phyloP scores from a whole-genome alignment of 768 basidiomycete genomes.

The Roridomyces roridus region DNA sequence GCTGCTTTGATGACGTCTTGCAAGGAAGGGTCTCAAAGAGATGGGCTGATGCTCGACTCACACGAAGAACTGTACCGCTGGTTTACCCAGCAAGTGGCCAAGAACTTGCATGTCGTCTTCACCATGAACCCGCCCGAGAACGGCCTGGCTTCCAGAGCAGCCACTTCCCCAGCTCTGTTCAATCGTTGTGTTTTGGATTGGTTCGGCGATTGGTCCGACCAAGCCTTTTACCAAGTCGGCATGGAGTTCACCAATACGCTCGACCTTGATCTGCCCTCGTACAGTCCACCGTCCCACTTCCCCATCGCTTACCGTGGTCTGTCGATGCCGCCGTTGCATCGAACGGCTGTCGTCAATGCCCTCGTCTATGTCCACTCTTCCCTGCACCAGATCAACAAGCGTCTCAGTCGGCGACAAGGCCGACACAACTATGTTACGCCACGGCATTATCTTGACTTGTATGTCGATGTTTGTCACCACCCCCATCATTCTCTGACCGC shows the following conservation, averaged over 20 bases:
- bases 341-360: slow-evolving; percentile 91
- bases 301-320: slow-evolving; percentile 89
- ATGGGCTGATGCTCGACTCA: slow-evolving; percentile 97
- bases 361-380: slow-evolving; percentile 92
- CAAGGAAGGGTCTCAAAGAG: slow-evolving; percentile 98
- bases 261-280: slow-evolving; percentile 88
- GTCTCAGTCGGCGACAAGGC: slow-evolving; percentile 91
- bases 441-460: slow-evolving; percentile 98
- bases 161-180: slow-evolving; percentile 97
- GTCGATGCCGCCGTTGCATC: slow-evolving; percentile 85
- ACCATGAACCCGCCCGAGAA: slow-evolving; percentile 99
- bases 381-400: slow-evolving; percentile 86
- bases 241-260: slow-evolving; percentile 95
- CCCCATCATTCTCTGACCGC: slow-evolving; percentile 13
- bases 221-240: slow-evolving; percentile 97
- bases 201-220: slow-evolving; percentile 99
- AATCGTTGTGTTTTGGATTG: slow-evolving; percentile 99
- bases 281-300: slow-evolving; percentile 82
- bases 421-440: slow-evolving; percentile 97
- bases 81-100: slow-evolving; percentile 98
- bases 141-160: slow-evolving; percentile 93
- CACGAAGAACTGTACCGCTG: slow-evolving; percentile 97
- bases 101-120: slow-evolving; percentile 98
- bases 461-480: slow-evolving; percentile 43
- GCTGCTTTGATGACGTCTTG: slow-evolving; percentile 98